Base-by-base conservation (phyloP, 208 protist genomes). In the Crithidia bombi region DNA sequence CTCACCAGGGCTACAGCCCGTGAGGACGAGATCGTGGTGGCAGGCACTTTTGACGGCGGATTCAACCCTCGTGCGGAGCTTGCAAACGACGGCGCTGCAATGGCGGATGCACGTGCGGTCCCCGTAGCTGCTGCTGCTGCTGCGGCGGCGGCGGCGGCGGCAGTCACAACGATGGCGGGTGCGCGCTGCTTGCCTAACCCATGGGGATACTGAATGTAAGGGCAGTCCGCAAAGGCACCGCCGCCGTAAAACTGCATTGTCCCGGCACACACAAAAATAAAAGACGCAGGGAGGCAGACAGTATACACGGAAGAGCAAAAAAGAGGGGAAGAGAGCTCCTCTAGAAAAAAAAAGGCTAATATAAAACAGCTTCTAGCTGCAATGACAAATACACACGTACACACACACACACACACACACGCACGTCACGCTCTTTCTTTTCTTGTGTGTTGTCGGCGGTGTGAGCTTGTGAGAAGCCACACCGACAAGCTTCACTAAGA, bases 181-280 rank as follows among this genome's bases (percentile, higher is more conserved):
- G 65, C 33, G 0, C 56, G 72, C 46, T 78, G 66, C 57, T 46
- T 64, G 14, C 88, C 88, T 65, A 94, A 74, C 3, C 81, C 83
- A 19, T 75, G 54, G 0, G 88, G 88, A 64, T 84, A 94, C 59
- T 94, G 88, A 3, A 81, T 81, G 54, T 77, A 91, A 12, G 69
- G 77, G 41, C 66, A 82, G 58, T 91, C 82, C 2, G 88, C 75
- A 61, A 88, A 94, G 35, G 88, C 83, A 2, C 88, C 88, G 43
- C 88, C 88, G 54, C 88, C 85, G 46, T 80, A 56, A 59, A 63
- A 82, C 21, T 87, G 61, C 32, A 84, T 51, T 7, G 30, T 28
- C 41, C 56, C 32, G 15, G 32, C 25, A 44, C 28, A 14, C 38
- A 43, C 7, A 7, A 43, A 7, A 14, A 43, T 43, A 14, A 7